Evolutionary conservation across 2,329 filamentous ascomycete genomes (phyloP), one percentile per base, ranked within the genome.

Genomic region (Alternaria gaisen): DNA sequence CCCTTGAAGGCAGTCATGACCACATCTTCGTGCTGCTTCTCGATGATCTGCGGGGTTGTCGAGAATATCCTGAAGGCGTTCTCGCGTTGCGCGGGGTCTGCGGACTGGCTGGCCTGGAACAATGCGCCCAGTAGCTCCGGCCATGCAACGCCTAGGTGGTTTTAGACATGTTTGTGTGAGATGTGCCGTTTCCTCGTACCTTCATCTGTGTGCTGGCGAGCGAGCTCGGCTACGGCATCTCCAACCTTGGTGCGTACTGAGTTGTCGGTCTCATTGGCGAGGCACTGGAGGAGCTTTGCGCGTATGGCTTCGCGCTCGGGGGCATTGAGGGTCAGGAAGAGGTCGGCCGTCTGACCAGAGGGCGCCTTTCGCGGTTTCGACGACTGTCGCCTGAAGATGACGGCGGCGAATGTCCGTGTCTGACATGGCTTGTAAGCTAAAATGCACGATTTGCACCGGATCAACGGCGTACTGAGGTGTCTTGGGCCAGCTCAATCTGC

Each of bases 191-290:
- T 20, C 12, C 46, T 83, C 89, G 79, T 85, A 97, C 93, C 90
- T 74, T 91, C 93, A 72, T 98, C 95, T 44, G 92, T 91, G 80
- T 97, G 97, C 82, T 99, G 93, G 73, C 95, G 89, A 44, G 94
- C 95, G 62, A 99, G 86, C 81, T 99, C 95, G 24, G 95, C 95
- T 64, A 98, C 91, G n/a, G 94, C 93, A 81, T 99, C 95, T 71
- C 94, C 95, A 76, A 98, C 91, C 81, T 99, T 99, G 83, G 97
- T 95, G 72, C 95, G 87, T 47, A 97, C 91, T 40, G 87, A 84
- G 63, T 89, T 86, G 64, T 91, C 87, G 22, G 87, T 83, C 81
- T 98, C 95, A 63, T 83, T 84, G 59, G 88, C 88, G 54, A 97
- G 84, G 53, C 88, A 89, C 73, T 94, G 87, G 42, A 98, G 86